These are phyloP conservation scores for Tylopilus orsonianus DNA, from an alignment of 1,284 basidiomycete species.

Conservation along the genomic window DNA sequence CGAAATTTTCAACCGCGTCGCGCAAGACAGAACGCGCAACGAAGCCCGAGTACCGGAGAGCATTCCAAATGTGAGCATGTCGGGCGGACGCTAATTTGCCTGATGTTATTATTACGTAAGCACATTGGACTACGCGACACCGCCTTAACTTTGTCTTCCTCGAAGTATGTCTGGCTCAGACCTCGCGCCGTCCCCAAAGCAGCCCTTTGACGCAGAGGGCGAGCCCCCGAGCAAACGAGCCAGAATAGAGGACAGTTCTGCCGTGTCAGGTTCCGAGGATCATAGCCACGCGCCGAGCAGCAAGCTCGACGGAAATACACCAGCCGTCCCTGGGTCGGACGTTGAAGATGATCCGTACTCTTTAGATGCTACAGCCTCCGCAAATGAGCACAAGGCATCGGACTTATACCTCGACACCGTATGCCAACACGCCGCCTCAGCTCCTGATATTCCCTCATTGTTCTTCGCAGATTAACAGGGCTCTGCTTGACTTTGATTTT, in stretches of 20 bases:
- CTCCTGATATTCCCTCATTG: constrained; percentile 21
- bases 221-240: constrained; percentile 46
- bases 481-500: constrained; percentile 96
- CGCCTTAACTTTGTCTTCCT: constrained; percentile 1
- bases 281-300: constrained; percentile 14
- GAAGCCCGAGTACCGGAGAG: constrained; percentile 23
- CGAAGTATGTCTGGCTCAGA: constrained; percentile 20
- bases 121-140: background rate
- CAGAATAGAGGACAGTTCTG: constrained; percentile 31
- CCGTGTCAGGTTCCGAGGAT: constrained; percentile 18
- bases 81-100: background rate
- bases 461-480: constrained; percentile 74
- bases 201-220: constrained; percentile 11
- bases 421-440: constrained; percentile 32
- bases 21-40: constrained; percentile 24
- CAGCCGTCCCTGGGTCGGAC: constrained; percentile 25
- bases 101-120: constrained; percentile 25
- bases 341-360: constrained; percentile 56
- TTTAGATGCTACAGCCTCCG: constrained; percentile 36
- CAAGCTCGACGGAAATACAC: constrained; percentile 32
- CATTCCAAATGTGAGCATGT: constrained; percentile 14
- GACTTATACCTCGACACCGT: constrained; percentile 98
- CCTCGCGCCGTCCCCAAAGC: constrained; percentile 9
- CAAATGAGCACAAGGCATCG: constrained; percentile 57
- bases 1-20: constrained; percentile 24